Conservation (phyloP, 441 rosid species). For the Raphanus hybrid region DNA sequence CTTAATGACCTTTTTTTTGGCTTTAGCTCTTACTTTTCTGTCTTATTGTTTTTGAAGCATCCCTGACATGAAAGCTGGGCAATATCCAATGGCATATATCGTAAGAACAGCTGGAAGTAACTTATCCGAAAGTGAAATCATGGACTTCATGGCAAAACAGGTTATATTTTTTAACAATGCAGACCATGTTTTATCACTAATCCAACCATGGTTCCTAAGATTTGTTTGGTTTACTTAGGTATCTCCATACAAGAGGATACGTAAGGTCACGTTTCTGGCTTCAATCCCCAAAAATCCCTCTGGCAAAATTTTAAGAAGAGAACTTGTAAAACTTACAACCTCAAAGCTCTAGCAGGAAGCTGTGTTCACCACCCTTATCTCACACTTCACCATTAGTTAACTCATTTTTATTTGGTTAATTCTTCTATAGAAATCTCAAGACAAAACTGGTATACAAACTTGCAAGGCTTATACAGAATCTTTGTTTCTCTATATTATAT, state of each 20-base stretch:
- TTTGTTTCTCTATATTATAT: conserved; percentile 29
- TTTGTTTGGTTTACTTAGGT: conserved; percentile 51
- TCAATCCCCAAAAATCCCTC: conserved; percentile 85
- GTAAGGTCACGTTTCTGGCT: conserved; percentile 67
- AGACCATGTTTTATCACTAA: not conserved
- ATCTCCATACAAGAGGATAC: conserved; percentile 82
- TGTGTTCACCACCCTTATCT: not conserved
- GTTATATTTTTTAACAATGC: conserved; percentile 35
- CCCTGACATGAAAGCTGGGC: conserved; percentile 82
- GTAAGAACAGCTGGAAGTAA: conserved; percentile 61
- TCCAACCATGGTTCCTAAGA: not conserved
- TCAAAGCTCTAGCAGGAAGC: conserved; percentile 65
- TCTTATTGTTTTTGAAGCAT: conserved; percentile 48
- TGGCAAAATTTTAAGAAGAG: conserved; percentile 91
- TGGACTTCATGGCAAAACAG: conserved; percentile 70
- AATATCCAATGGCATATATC: conserved; percentile 83
- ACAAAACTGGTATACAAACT: conserved; percentile 36
- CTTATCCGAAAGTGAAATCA: conserved; percentile 50
- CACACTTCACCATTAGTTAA: not conserved
- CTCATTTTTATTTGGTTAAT: conserved; percentile 7
- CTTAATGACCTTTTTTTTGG: not conserved
- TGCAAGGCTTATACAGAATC: conserved; percentile 22
- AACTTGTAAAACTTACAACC: conserved; percentile 72
- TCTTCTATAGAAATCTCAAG: not conserved
- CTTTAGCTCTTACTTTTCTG: not conserved